Conservation (phyloP, 495 filamentous ascomycete species). For the Umbilicaria muhlenbergii region DNA sequence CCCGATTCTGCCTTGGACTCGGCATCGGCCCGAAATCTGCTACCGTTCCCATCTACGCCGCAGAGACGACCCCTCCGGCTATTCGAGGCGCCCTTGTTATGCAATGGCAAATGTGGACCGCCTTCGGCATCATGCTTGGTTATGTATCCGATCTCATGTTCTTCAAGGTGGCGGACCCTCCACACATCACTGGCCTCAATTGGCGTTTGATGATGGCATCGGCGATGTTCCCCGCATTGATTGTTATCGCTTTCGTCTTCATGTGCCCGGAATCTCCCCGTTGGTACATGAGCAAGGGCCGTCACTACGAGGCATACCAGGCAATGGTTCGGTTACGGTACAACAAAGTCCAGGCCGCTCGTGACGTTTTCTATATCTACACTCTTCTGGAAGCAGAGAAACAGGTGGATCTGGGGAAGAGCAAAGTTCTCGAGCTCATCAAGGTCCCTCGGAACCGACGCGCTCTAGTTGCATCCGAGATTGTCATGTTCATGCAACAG, state of each 20-base stretch:
- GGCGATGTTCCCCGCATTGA: constrained; percentile 54
- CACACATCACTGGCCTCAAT: constrained; percentile 48
- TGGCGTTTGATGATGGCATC: constrained; percentile 80
- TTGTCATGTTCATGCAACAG: constrained; percentile 83
- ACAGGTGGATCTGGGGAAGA: constrained; percentile 40
- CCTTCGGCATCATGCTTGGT: constrained; percentile 70
- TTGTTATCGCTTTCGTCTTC: constrained; percentile 57
- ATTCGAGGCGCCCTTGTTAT: constrained; percentile 66
- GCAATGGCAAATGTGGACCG: constrained; percentile 83
- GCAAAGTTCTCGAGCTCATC: constrained; percentile 51
- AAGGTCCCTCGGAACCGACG: constrained; percentile 66
- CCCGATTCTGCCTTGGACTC: constrained; percentile 55
- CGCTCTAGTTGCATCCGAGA: constrained; percentile 54
- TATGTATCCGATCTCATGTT: constrained; percentile 61
- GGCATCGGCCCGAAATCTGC: constrained; percentile 72
- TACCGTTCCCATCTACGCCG: constrained; percentile 66
- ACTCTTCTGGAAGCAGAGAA: constrained; percentile 53
- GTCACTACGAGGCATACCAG: constrained; percentile 48
- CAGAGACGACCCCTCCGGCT: constrained; percentile 54
- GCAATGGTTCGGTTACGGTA: constrained; percentile 51
- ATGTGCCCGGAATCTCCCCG: constrained; percentile 61
- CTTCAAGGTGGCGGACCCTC: constrained; percentile 38
- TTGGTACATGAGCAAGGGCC: constrained; percentile 63
- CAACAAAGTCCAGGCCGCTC: constrained; percentile 59
- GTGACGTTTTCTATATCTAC: constrained; percentile 73